Evolutionary conservation across 257 asterid species (phyloP).

Genomic region (Nemophila menziesii): DNA sequence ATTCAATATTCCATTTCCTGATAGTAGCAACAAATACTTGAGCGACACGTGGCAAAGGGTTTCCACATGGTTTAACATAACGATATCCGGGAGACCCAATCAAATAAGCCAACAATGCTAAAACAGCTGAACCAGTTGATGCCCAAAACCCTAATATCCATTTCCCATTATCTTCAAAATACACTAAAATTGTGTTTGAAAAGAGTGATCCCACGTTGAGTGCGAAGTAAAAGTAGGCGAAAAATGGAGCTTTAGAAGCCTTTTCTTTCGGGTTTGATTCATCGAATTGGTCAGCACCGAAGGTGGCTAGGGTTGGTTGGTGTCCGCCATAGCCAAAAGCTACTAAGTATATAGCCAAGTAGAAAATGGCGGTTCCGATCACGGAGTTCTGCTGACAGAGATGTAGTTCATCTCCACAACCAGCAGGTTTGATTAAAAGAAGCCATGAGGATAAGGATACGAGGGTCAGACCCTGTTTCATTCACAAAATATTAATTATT

Average conservation of each 20-base stretch:
- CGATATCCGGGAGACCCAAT: conserved; percentile 38
- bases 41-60: conserved; percentile 49
- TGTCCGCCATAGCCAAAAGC: conserved; percentile 84
- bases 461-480: conserved; percentile 44
- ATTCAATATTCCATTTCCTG: conserved; percentile 19
- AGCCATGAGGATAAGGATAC: conserved; percentile 50
- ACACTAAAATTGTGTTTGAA: conserved; percentile 59
- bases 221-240: conserved; percentile 60
- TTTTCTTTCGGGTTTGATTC: conserved; percentile 22
- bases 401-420: conserved; percentile 43
- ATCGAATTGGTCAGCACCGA: conserved; percentile 75
- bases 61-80: conserved; percentile 44
- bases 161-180: conserved; percentile 52
- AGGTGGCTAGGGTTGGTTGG: conserved; percentile 74
- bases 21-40: conserved; percentile 51
- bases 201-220: conserved; percentile 58
- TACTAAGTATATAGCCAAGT: conserved; percentile 54
- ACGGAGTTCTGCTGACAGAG: conserved; percentile 16
- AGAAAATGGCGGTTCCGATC: conserved; percentile 26
- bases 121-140: conserved; percentile 36
- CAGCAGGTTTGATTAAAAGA: conserved; percentile 43
- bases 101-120: conserved; percentile 29
- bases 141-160: conserved; percentile 70
- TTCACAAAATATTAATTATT: neutral
- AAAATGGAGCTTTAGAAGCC: conserved; percentile 31